Conservation (phyloP, 2,329 filamentous ascomycete species). For the Golovinomyces cichoracearum region DNA sequence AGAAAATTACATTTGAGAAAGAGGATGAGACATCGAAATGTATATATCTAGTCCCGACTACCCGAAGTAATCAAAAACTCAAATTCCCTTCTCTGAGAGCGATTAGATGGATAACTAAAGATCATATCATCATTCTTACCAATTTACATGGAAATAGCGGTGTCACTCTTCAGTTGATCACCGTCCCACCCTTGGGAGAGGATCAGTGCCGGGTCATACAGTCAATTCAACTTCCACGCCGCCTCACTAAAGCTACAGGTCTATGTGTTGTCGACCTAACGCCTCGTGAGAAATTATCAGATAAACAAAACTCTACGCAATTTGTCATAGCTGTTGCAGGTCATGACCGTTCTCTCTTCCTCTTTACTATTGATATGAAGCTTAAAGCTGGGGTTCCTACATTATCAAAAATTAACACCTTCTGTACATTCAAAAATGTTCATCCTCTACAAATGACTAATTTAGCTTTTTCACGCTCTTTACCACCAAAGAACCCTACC, state of each 20-base stretch:
- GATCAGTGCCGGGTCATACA: slow-evolving; percentile 24
- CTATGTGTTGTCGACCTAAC: slow-evolving; percentile 51
- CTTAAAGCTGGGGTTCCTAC: slow-evolving; percentile 22
- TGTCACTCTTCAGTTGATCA: slow-evolving; percentile 28
- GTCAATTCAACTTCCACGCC: slow-evolving; percentile 32
- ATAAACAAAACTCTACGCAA: slow-evolving; percentile 38
- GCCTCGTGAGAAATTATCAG: slow-evolving; percentile 22
- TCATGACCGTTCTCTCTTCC: slow-evolving; percentile 50
- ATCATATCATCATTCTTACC: slow-evolving; percentile 29
- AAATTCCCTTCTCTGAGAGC: slow-evolving; percentile 28
- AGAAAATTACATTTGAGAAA: slow-evolving; percentile 15
- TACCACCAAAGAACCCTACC: slow-evolving; percentile 8
- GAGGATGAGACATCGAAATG: slow-evolving; percentile 22
- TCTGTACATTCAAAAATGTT: slow-evolving; percentile 27
- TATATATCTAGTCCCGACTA: slow-evolving; percentile 30
- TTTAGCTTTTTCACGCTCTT: slow-evolving; percentile 26
- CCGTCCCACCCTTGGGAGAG: slow-evolving; percentile 14
- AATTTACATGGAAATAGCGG: slow-evolving; percentile 34
- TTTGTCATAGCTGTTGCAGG: slow-evolving; percentile 58
- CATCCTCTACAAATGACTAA: slow-evolving; percentile 33
- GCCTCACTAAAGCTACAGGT: slow-evolving; percentile 48
- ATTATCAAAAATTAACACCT: slow-evolving; percentile 25
- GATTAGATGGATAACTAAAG: slow-evolving; percentile 31
- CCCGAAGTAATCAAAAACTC: slow-evolving; percentile 18
- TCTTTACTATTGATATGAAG: slow-evolving; percentile 53